Base-by-base conservation (phyloP, 441 rosid species). In the Bocquillonia castaneifolia region DNA sequence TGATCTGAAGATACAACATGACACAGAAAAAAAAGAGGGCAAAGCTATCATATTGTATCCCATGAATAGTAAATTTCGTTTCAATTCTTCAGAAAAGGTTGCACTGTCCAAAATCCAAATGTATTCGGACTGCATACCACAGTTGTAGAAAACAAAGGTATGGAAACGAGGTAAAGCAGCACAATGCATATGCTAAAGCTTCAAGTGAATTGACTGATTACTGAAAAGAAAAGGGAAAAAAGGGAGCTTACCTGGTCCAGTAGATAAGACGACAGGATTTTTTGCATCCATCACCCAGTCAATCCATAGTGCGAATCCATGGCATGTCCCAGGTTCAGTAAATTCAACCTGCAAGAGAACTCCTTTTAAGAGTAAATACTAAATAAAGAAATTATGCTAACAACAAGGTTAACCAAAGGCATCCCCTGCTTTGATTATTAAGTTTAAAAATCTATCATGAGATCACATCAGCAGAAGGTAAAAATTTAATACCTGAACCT, bases 281-380 rank as follows among this genome's bases (percentile, higher is more conserved):
- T 81, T 81, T 23, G 83, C 69, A 79, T 92, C 96, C 90, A 94
- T 78, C 68, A 86, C 88, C 98, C 96, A 90, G 72, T 94, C 99
- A 64, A 94, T 82, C 99, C 99, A 90, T 23, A 95, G 73, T 45
- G 73, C 96, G 73, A 92, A 82, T 67, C 97, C 96, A 69, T 95
- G 98, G 81, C 97, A 95, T 28, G 76, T 74, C 62, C 97, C 98
- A 13, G 74, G 51, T 68, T 83, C 76, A 0, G 75, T 75, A 64
- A 95, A 88, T 69, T 88, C 85, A 47, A 92, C 84, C 97, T 94
- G 81, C 71, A 60, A 17, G 13, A 14, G 1, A 26, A 42, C 26
- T 39, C 60, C 60, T 68, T 52, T 5, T 20, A 10, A 3, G 12
- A 22, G 48, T 39, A 13, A 13, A n/a, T 9, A n/a, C n/a, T n/a